A percentile compares a stretch with the other conserved stretches of the same genome.
phyloP scores from a whole-genome alignment of 169 alveolate species.

The Neospora caninum region DNA sequence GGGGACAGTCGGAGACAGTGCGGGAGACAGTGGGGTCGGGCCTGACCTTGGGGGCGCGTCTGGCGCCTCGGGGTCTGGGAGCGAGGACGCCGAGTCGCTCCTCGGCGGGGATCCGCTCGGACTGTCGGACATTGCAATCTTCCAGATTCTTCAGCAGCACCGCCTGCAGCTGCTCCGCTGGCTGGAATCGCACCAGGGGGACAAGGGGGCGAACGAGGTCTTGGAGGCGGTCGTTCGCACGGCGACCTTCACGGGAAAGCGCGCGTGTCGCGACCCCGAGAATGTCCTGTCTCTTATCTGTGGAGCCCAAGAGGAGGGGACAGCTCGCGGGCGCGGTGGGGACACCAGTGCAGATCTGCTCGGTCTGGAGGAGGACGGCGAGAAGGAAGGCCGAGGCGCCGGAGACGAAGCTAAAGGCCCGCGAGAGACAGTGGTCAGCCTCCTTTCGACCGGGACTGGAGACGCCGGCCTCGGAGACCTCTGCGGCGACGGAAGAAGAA shows the following conservation, averaged over 20 bases:
- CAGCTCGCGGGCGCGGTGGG: background rate
- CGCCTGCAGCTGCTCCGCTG: constrained; percentile 59
- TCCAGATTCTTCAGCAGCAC: constrained; percentile 59
- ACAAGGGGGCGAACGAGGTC: constrained; percentile 29
- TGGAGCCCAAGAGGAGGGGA: background rate
- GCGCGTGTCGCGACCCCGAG: constrained; percentile 22
- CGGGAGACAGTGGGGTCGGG: background rate
- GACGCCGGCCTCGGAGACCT: background rate
- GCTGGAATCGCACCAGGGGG: constrained; percentile 39
- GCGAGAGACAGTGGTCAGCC: background rate
- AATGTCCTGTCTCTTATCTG: background rate
- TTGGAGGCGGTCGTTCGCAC: constrained; percentile 51
- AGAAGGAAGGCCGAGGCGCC: constrained; percentile 33
- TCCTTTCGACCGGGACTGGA: background rate
- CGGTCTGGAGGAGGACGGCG: constrained; percentile 32
- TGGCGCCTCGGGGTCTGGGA: background rate
- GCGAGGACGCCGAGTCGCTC: constrained; percentile 21
- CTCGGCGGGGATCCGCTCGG: constrained; percentile 52
- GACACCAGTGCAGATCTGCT: background rate
- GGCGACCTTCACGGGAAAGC: constrained; percentile 58
- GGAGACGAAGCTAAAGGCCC: background rate
- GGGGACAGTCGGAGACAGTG: background rate
- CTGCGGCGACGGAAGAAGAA: background rate
- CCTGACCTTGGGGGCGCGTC: background rate
- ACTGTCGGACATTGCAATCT: constrained; percentile 45